Evolutionary conservation across 2,329 filamentous ascomycete genomes (phyloP).

Genomic region (Claviceps sp.): DNA sequence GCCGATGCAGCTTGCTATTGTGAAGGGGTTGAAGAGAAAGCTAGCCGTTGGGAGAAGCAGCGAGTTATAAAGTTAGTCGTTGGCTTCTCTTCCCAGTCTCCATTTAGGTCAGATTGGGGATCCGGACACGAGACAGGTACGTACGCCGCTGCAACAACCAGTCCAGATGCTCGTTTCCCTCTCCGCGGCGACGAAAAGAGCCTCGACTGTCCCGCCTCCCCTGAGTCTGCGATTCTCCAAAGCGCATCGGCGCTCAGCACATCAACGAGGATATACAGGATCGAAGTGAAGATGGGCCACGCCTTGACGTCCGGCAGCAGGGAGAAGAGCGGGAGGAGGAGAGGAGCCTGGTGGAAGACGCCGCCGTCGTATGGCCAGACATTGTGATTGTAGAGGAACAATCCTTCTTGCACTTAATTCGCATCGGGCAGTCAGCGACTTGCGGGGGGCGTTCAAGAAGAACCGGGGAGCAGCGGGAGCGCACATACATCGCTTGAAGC

Average conservation of each 20-base stretch:
- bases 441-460: too few species aligned
- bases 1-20: slow-evolving; percentile 78
- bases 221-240: slow-evolving; percentile 65
- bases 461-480: background rate
- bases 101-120: background rate
- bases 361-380: slow-evolving; percentile 96
- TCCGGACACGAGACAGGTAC: slow-evolving; percentile 10
- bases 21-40: slow-evolving; percentile 91
- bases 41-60: slow-evolving; percentile 26
- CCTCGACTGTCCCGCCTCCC: slow-evolving; percentile 59
- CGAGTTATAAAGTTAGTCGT: background rate
- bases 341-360: slow-evolving; percentile 67
- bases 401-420: slow-evolving; percentile 71
- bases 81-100: background rate
- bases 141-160: slow-evolving; percentile 68
- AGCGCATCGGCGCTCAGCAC: slow-evolving; percentile 71
- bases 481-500: slow-evolving; percentile 83
- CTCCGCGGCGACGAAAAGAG: slow-evolving; percentile 69
- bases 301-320: slow-evolving; percentile 59
- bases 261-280: slow-evolving; percentile 73
- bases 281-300: slow-evolving; percentile 59
- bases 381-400: slow-evolving; percentile 92
- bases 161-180: slow-evolving; percentile 58
- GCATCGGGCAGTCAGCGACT: too few species aligned
- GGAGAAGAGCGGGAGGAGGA: slow-evolving; percentile 83